These are phyloP conservation scores for Glonium stellatum DNA, from an alignment of 495 filamentous ascomycete genomes.

Conservation along the genomic window DNA sequence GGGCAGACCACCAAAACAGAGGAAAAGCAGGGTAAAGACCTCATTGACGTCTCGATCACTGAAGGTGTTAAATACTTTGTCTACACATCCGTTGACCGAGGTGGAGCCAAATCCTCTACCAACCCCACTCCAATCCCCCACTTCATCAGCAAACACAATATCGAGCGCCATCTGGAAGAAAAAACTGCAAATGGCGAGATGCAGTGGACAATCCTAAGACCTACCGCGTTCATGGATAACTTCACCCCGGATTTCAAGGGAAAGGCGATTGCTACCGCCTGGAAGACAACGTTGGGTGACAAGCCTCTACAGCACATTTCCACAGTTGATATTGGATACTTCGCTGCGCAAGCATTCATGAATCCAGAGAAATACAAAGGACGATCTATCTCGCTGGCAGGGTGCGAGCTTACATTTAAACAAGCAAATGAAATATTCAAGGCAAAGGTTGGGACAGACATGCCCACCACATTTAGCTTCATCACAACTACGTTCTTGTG, in stretches of 20 bases:
- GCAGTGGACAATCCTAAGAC: constrained; percentile 41
- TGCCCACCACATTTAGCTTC: constrained; percentile 39
- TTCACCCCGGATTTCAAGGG: constrained; percentile 50
- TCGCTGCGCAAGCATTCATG: constrained; percentile 56
- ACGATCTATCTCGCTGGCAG: constrained; percentile 48
- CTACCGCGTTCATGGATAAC: constrained; percentile 63
- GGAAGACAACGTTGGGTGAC: constrained; percentile 41
- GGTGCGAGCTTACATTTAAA: constrained; percentile 51
- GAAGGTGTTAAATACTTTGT: constrained; percentile 56
- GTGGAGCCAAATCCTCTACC: constrained; percentile 46
- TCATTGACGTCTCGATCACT: constrained; percentile 54
- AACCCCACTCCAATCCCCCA: constrained; percentile 57
- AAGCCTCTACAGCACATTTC: constrained; percentile 54
- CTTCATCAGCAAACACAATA: constrained; percentile 56
- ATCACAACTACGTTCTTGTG: constrained; percentile 36
- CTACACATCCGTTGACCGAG: constrained; percentile 61
- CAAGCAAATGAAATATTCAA: constrained; percentile 47
- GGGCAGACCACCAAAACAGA: constrained; percentile 45
- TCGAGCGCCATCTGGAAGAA: constrained; percentile 56
- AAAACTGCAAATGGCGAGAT: constrained; percentile 39
- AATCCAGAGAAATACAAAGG: constrained; percentile 42
- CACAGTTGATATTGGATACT: constrained; percentile 55
- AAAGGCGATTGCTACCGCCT: constrained; percentile 51
- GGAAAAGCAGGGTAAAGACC: constrained; percentile 53
- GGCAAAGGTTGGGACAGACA: constrained; percentile 40